phyloP scores from a whole-genome alignment of 1,284 basidiomycete species.

The Wallemia ichthyophaga region DNA sequence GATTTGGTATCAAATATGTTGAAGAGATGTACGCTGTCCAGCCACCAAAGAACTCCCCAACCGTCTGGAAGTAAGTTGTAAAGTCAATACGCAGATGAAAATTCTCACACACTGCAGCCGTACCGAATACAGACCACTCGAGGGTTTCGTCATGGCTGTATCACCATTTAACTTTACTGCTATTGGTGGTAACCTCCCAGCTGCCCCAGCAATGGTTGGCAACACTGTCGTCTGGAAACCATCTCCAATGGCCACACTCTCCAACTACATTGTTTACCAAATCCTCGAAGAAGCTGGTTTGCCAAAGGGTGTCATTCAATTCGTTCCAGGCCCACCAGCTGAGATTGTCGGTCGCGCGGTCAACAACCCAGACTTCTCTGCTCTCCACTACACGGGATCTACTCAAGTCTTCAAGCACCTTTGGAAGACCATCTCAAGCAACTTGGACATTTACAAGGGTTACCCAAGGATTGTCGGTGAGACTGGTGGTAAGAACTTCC shows the following conservation, averaged over 20 bases:
- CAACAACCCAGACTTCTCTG: slow-evolving; percentile 48
- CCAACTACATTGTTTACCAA: slow-evolving; percentile 76
- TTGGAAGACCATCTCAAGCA: slow-evolving; percentile 80
- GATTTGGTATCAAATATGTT: slow-evolving; percentile 88
- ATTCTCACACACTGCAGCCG: slow-evolving; percentile 26
- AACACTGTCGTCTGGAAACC: slow-evolving; percentile 96
- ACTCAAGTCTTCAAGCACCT: slow-evolving; percentile 78
- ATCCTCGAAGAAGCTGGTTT: slow-evolving; percentile 81
- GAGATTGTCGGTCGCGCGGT: slow-evolving; percentile 56
- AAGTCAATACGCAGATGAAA: slow-evolving; percentile 4
- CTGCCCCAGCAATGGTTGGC: slow-evolving; percentile 69
- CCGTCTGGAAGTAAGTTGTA: slow-evolving; percentile 64
- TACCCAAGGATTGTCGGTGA: slow-evolving; percentile 93
- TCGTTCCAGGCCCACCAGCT: slow-evolving; percentile 59
- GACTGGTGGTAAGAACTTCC: slow-evolving; percentile 96
- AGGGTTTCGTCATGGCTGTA: slow-evolving; percentile 89
- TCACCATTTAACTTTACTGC: slow-evolving; percentile 98
- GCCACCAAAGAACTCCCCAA: slow-evolving; percentile 53
- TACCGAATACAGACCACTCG: slow-evolving; percentile 76
- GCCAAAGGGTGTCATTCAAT: slow-evolving; percentile 84
- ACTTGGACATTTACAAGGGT: slow-evolving; percentile 52
- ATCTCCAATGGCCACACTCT: slow-evolving; percentile 75
- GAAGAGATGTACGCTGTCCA: slow-evolving; percentile 80
- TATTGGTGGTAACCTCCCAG: slow-evolving; percentile 66
- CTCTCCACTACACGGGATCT: slow-evolving; percentile 87